phyloP scores from a whole-genome alignment of 345 rosid genomes.

The Hibiscus trionum region DNA sequence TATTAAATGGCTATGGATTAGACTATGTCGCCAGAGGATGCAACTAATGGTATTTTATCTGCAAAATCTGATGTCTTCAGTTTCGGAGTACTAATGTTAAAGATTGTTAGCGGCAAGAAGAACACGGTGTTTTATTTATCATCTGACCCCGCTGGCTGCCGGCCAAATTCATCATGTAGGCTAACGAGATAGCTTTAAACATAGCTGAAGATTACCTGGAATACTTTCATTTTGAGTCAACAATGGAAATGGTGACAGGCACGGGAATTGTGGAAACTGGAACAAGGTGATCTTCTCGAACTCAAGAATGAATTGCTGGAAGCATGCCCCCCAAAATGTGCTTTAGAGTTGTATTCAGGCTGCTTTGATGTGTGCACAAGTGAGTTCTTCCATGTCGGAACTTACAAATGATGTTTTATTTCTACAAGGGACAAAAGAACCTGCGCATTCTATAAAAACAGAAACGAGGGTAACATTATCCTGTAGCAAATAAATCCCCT shows the following conservation, averaged over 20 bases:
- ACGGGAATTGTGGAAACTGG: conserved; percentile 32
- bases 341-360: conserved; percentile 8
- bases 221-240: background rate
- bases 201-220: background rate
- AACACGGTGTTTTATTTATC: conserved; percentile 25
- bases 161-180: background rate
- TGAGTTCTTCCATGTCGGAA: conserved; percentile 5
- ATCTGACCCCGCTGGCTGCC: background rate
- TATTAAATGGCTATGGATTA: background rate
- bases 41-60: background rate
- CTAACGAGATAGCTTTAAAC: background rate
- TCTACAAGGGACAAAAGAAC: conserved; percentile 1
- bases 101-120: conserved; percentile 1
- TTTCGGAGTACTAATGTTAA: conserved; percentile 25
- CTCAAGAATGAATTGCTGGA: background rate
- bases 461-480: background rate
- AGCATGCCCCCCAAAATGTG: background rate
- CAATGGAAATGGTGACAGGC: conserved; percentile 18
- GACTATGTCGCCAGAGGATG: no score
- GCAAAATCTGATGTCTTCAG: conserved; percentile 40
- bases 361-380: conserved; percentile 13
- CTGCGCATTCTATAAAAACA: background rate
- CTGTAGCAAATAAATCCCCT: background rate
- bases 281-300: background rate
- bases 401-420: conserved; percentile 7